Evolutionary conservation across 768 basidiomycete genomes (phyloP), one percentile per base, ranked within the genome.

Genomic region (Amanita thiersii): DNA sequence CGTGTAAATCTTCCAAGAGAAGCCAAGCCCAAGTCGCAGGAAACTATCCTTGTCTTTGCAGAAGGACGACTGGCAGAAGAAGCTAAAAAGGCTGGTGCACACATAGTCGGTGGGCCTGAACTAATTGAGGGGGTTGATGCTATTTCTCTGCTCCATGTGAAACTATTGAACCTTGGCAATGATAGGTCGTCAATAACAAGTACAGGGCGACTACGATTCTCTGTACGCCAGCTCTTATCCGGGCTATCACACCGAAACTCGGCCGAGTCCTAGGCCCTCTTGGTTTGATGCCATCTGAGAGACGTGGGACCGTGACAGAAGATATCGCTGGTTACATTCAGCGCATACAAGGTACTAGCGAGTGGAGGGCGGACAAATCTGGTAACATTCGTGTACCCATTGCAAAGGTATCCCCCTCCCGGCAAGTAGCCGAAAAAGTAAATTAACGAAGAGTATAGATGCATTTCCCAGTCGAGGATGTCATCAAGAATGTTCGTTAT

Each of bases 201-300:
- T 71, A 89, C 49, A 70, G 74, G 47, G 91, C 86, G 4, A 90
- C 87, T 10, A 81, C 86, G 33, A 84, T 92, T 51, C 72, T 98
- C 19, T 86, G 84, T 40, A 88, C 88, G 0, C 79, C 88, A 2
- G 72, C 77, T 10, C 77, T 94, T 53, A 76, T 91, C 40, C 74
- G 78, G 33, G 62, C 79, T 23, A 87, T 98, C 47, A 81, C 84
- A 9, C 79, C 85, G 3, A 81, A 75, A 53, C 72, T 98, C 2
- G 92, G 59, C 64, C 87, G 64, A 63, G 84, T 60, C 66, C 86
- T 62, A 62, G 79, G 94, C 52, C 93, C 91, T 30, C 78, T 88
- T 39, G 94, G 94, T 43, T 65, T 98, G 33, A 96, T 99, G 93
- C 96, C 96, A 8, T 86, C 87, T 5, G 88, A 85, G 47, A 81